A percentile compares a stretch with the other conserved stretches of the same genome.
These are phyloP conservation scores for Chaetomidium leptoderma DNA, from an alignment of 495 filamentous ascomycete species.

Conservation along the genomic window DNA sequence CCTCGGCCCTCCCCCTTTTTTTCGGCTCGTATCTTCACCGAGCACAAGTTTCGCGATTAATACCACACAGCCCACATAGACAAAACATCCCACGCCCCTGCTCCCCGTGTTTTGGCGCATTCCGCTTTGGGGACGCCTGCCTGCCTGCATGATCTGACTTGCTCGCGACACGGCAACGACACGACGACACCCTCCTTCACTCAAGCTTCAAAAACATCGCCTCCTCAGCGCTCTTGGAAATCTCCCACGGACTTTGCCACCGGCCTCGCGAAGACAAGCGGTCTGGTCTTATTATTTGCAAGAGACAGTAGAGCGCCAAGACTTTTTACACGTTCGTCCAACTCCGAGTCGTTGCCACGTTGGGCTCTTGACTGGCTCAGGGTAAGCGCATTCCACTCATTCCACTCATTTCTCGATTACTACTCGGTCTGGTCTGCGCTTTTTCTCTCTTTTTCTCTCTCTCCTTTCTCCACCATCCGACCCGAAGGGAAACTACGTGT, in stretches of 20 bases:
- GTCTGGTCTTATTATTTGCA: neutral
- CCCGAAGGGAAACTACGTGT: neutral
- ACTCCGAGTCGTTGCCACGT: slow-evolving; percentile 12
- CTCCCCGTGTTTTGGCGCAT: neutral
- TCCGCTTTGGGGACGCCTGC: neutral
- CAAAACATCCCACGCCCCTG: neutral
- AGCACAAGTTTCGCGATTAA: neutral
- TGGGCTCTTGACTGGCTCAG: slow-evolving; percentile 8
- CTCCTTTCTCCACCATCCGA: neutral
- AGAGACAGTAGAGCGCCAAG: slow-evolving; percentile 7
- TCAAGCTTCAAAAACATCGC: neutral
- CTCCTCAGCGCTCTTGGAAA: neutral
- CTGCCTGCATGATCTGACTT: neutral
- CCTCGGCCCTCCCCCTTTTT: neutral
- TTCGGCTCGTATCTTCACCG: neutral
- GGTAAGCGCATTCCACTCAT: slow-evolving; percentile 10
- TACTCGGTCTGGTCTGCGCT: neutral
- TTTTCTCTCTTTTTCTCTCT: neutral
- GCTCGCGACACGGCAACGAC: neutral
- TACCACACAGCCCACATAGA: neutral
- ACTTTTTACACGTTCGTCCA: slow-evolving; percentile 7
- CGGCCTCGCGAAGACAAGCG: neutral
- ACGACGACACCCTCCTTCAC: no score
- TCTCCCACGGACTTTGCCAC: neutral
- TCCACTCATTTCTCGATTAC: neutral